Conservation (phyloP, 192 early-diverging fungal species). For the Spizellomyces sp. region DNA sequence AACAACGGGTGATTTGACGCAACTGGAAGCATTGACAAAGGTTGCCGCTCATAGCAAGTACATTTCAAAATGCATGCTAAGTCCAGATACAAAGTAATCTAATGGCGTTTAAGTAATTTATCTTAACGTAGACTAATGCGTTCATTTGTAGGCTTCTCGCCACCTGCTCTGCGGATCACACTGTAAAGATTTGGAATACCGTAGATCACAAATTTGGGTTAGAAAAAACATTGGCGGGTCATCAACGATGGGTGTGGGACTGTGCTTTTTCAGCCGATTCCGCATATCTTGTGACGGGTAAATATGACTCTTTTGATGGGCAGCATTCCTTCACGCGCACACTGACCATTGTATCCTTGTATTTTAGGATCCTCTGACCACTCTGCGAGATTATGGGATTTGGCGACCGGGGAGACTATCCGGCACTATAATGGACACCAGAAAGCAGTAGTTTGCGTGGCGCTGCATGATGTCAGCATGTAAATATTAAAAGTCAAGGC, state of each 20-base stretch:
- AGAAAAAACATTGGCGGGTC: constrained; percentile 76
- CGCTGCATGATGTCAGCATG: constrained; percentile 75
- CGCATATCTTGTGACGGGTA: constrained; percentile 83
- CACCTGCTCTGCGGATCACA: constrained; percentile 85
- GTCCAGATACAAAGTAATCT: constrained; percentile 76
- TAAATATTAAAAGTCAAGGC: not conserved
- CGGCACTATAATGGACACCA: constrained; percentile 89
- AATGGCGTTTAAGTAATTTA: constrained; percentile 6
- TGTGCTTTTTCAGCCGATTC: constrained; percentile 90
- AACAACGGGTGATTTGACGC: constrained; percentile 45
- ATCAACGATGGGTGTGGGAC: constrained; percentile 93
- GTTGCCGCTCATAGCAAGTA: constrained; percentile 80
- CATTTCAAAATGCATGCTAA: constrained; percentile 79
- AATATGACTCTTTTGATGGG: not conserved
- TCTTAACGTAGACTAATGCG: not conserved
- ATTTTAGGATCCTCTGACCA: constrained; percentile 78
- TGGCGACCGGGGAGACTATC: constrained; percentile 75
- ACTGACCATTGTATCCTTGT: constrained; percentile 3
- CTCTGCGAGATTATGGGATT: constrained; percentile 80
- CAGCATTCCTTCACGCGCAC: not conserved
- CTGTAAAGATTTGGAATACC: constrained; percentile 80
- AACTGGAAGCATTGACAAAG: constrained; percentile 71
- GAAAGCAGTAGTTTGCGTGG: constrained; percentile 85
- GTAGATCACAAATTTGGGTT: constrained; percentile 59
- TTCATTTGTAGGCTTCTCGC: constrained; percentile 59